Conservation (phyloP, 306 rosid species). For the Neltuma alba region DNA sequence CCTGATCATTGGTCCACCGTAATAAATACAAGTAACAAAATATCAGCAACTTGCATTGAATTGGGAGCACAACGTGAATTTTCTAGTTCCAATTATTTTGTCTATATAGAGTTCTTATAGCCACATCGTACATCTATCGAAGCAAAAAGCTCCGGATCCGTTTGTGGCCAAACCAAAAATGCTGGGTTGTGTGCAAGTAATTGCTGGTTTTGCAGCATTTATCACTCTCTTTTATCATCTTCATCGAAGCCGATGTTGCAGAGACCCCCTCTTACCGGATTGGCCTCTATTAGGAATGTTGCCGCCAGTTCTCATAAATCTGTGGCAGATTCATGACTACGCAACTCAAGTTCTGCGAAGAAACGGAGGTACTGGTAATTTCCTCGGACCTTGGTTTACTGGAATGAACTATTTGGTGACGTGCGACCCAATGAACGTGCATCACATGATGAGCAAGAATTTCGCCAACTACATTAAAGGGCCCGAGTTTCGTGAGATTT, state of each 20-base stretch:
- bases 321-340: not conserved
- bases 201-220: not conserved
- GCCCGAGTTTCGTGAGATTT: not conserved
- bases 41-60: not conserved
- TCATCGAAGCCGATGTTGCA: not conserved
- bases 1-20: not conserved
- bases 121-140: not conserved
- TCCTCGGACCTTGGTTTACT: not conserved
- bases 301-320: not conserved
- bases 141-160: not conserved
- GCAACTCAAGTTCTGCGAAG: not conserved
- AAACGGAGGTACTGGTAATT: not conserved
- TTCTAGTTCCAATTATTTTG: not conserved
- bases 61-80: not conserved
- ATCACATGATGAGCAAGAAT: not conserved
- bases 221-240: conserved; percentile 1
- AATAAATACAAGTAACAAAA: too few relatives aligned
- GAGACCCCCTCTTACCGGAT: not conserved
- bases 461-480: not conserved
- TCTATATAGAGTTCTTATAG: not conserved
- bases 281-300: conserved; percentile 46
- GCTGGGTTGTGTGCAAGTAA: not conserved
- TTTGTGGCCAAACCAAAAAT: not conserved
- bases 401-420: not conserved
- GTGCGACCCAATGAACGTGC: not conserved